These are phyloP conservation scores for Trametes versicolor DNA, from an alignment of 1,284 basidiomycete species.

Conservation along the genomic window DNA sequence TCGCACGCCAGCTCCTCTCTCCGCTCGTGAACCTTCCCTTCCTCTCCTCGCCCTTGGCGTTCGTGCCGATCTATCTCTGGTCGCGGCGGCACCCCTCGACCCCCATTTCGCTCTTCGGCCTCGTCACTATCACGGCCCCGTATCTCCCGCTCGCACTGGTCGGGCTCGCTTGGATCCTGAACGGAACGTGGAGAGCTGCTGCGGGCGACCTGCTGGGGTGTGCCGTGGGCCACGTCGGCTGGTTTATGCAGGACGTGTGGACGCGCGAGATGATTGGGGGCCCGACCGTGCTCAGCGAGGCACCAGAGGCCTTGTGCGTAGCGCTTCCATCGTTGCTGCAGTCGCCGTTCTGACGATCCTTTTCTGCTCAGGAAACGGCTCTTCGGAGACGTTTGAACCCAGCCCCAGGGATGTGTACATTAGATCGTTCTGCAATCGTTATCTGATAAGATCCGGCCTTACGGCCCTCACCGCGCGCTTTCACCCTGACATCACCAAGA, in stretches of 20 bases:
- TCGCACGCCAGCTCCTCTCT: constrained; percentile 67
- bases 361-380: constrained; percentile 61
- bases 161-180: constrained; percentile 90
- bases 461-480: too few relatives aligned
- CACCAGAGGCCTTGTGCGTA: constrained; percentile 84
- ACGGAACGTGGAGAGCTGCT: constrained; percentile 87
- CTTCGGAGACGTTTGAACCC: constrained; percentile 62
- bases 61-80: constrained; percentile 98
- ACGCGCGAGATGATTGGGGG: constrained; percentile 89
- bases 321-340: background rate
- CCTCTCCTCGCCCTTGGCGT: constrained; percentile 88
- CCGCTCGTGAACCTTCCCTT: constrained; percentile 92
- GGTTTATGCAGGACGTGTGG: constrained; percentile 97
- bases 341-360: constrained; percentile 11
- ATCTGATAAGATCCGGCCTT: too few relatives aligned
- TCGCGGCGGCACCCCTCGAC: constrained; percentile 92
- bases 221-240: constrained; percentile 89
- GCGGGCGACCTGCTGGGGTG: constrained; percentile 90
- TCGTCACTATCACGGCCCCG: constrained; percentile 94
- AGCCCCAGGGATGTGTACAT: background rate
- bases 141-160: constrained; percentile 95
- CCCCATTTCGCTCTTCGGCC: constrained; percentile 94
- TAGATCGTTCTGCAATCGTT: background rate
- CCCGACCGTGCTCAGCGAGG: constrained; percentile 77
- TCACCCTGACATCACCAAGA: too few relatives aligned